These are phyloP conservation scores for Aphanocladium album DNA, from an alignment of 2,329 filamentous ascomycete species.

Conservation along the genomic window DNA sequence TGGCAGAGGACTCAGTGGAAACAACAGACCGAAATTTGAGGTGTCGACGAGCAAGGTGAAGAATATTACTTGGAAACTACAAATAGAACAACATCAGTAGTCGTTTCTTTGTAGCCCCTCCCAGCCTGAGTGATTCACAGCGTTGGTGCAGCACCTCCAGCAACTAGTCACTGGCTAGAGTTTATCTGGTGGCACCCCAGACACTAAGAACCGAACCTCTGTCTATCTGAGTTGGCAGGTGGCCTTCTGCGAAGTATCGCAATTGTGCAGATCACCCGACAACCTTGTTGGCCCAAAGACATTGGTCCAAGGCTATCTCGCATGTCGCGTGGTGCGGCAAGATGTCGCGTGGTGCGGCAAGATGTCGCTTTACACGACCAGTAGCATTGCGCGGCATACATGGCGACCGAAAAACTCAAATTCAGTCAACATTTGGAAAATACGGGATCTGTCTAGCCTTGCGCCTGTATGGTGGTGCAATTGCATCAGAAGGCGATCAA, in stretches of 20 bases:
- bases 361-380: no score
- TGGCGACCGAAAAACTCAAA: neutral
- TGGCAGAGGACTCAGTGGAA: no score
- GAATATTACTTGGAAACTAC: no score
- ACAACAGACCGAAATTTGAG: neutral
- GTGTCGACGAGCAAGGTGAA: no score
- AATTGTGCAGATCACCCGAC: neutral
- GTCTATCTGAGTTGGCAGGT: neutral
- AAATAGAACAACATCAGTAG: no score
- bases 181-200: neutral
- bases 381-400: no score
- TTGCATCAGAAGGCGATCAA: neutral
- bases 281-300: no score
- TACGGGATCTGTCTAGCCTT: neutral
- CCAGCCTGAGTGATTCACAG: neutral
- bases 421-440: neutral
- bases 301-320: no score
- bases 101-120: neutral
- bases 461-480: neutral
- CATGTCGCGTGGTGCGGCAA: no score
- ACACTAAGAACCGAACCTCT: neutral
- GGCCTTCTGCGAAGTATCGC: neutral
- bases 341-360: no score
- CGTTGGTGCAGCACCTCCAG: neutral
- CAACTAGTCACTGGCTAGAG: neutral